Percentiles rank a stretch among this genome's conserved stretches.
phyloP scores from a whole-genome alignment of 2,329 filamentous ascomycete species.

The Ophiostoma montium region DNA sequence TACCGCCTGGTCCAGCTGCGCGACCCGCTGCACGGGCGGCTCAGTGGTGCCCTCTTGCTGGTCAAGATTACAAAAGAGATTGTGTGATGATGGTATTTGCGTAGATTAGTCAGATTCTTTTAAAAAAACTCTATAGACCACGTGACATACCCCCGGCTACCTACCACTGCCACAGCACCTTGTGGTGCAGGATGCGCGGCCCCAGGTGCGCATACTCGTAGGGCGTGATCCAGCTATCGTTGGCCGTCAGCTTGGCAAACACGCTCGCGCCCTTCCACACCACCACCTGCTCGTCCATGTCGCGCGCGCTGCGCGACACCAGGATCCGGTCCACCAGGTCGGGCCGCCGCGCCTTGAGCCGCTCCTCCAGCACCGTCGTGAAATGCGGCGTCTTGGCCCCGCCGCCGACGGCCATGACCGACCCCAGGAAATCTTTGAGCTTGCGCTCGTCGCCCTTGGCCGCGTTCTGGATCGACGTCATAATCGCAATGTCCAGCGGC shows the following conservation, averaged over 20 bases:
- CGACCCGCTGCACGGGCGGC: constrained; percentile 46
- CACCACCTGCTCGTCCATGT: constrained; percentile 95
- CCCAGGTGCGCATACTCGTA: constrained; percentile 82
- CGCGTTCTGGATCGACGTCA: constrained; percentile 78
- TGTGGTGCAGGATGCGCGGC: constrained; percentile 69
- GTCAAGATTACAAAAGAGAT: constrained; percentile 56
- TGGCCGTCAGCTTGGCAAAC: constrained; percentile 81
- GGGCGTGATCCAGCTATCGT: constrained; percentile 87
- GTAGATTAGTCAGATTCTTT: not conserved
- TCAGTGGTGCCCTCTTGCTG: constrained; percentile 55
- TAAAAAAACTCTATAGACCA: not conserved
- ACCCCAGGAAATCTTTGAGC: constrained; percentile 74
- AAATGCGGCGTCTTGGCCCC: constrained; percentile 71
- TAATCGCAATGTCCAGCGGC: constrained; percentile 76
- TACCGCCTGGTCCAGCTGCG: constrained; percentile 66
- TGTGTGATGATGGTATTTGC: not conserved
- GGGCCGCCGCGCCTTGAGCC: constrained; percentile 52
- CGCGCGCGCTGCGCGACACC: constrained; percentile 61
- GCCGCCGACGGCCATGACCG: constrained; percentile 82
- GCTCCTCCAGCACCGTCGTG: constrained; percentile 69
- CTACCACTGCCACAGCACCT: constrained; percentile 51
- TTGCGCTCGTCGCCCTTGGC: constrained; percentile 85
- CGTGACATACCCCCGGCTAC: not conserved
- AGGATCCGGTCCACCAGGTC: constrained; percentile 47
- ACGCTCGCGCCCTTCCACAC: constrained; percentile 97